Evolutionary conservation across 2,329 filamentous ascomycete genomes (phyloP), one percentile per base, ranked within the genome.

Genomic region (Cryphonectria parasitica): DNA sequence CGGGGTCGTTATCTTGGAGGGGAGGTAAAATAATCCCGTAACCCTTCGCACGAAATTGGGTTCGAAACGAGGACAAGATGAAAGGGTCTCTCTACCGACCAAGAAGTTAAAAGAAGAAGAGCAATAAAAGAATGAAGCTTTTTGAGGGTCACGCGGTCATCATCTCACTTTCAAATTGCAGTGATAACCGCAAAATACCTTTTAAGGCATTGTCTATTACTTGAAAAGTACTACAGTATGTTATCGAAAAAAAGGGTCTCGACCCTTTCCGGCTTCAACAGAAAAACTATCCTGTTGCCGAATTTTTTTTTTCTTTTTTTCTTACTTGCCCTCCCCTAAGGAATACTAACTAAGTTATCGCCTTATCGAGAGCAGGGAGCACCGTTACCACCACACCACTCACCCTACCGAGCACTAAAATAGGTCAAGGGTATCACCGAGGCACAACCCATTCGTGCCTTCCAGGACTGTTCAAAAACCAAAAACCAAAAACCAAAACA

Each of bases 1-100:
- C 52, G 52, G 45, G 25, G 25, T 56, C n/a, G 54, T 58, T 58
- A 58, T 58, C 54, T 58, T 49, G 45, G 45, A n/a, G 45, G 45
- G 45, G 49, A 22, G 54, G 28, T 58, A 31, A 58, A 28, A 58
- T 31, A 31, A 58, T 31, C 25, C 45, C 8, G n/a, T 64, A 49
- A 64, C n/a, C 28, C 41, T 49, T 49, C 45, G n/a, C 62, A 28
- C 13, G n/a, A 58, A 15, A 31, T 58, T 31, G 54, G 54, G 13
- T 8, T 49, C 45, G 22, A n/a, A 49, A 19, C 54, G 28, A 31
- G 25, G 54, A 58, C 28, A 28, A 11, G n/a, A 15, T 8, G 49
- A 15, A 25, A 11, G 45, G 19, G 22, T n/a, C 1, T 28, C 54
- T 31, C 25, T 58, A 19, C 28, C 25, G 34, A 31, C 54, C 54